A percentile compares a stretch with the other conserved stretches of the same genome.
phyloP scores from a whole-genome alignment of 352 stramenopile species.

The Phytopythium boreale region DNA sequence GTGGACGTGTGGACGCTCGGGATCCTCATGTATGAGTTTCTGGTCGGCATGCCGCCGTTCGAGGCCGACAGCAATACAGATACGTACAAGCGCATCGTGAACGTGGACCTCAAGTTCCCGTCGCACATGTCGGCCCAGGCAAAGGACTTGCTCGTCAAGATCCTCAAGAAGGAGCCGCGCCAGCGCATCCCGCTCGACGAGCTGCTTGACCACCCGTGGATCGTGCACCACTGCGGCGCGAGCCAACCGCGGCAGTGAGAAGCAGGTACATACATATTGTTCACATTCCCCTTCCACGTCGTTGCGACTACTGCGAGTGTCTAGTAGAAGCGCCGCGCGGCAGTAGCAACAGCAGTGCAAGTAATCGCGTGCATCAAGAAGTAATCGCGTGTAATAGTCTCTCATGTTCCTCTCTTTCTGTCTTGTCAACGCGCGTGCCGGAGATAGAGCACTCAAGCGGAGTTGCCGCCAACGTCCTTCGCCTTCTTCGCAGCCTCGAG shows the following conservation, averaged over 20 bases:
- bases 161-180: conserved; percentile 94
- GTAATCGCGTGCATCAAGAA: neutral
- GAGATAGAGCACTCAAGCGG: conserved; percentile 2
- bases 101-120: conserved; percentile 96
- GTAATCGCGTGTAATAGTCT: neutral
- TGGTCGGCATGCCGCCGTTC: conserved; percentile 97
- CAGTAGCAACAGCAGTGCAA: neutral
- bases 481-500: conserved; percentile 8
- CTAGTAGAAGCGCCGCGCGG: neutral
- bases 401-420: conserved; percentile 4
- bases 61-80: conserved; percentile 94
- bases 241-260: conserved; percentile 12
- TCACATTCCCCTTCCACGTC: conserved; percentile 18
- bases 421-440: conserved; percentile 5
- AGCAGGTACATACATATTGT: neutral
- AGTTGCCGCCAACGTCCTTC: conserved; percentile 9
- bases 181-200: conserved; percentile 91
- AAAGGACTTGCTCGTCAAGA: conserved; percentile 92
- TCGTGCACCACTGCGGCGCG: conserved; percentile 68
- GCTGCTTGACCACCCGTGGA: conserved; percentile 95
- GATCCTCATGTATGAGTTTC: conserved; percentile 99
- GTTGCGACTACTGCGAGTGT: neutral
- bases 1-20: conserved; percentile 98
- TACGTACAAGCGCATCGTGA: conserved; percentile 97
- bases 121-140: conserved; percentile 89